Evolutionary conservation across 768 basidiomycete genomes (phyloP), one percentile per base, ranked within the genome.

Genomic region (Asterophora lycoperdoides): DNA sequence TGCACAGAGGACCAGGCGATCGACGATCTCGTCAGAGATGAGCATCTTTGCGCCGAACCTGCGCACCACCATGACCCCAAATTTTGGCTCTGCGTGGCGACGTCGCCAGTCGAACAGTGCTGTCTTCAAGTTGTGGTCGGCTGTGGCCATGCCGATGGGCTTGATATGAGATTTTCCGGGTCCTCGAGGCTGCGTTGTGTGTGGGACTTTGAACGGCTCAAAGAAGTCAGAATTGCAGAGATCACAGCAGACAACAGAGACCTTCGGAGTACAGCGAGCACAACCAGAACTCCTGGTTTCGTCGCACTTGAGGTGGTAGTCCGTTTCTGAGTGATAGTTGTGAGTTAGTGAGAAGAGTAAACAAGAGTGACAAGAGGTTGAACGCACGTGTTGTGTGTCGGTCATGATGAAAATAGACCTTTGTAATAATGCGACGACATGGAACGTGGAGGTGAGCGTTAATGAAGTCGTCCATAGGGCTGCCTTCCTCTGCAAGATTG

Each of bases 381-480:
- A 26, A 34, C 45, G 19, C 38, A 49, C 43, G 23, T 32, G 34
- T 34, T 35, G 23, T 30, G n/a, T n/a, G n/a, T n/a, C n/a, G n/a
- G 13, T 48, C 33, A 29, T 53, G 42, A 3, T 26, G 29, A 45
- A 53, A 53, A 19, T 53, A 53, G 10, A 53, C 13, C 5, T 35
- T 18, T 2, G 47, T 20, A 2, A 48, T 15, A 3, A n/a, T 35
- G 19, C 36, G 20, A 19, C 37, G 43, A 35, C 52, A 53, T n/a
- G n/a, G n/a, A n/a, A n/a, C n/a, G n/a, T n/a, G n/a, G 5, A 9
- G 29, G 5, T 7, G 1, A 35, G 30, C 41, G 42, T 53, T 53
- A n/a, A 53, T 48, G 37, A 48, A 49, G 42, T 53, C 42, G 23
- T 53, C 52, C 46, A 53, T 44, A 15, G 28, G 17, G n/a, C 35